These are phyloP conservation scores for Glutinoglossum americanum DNA, from an alignment of 495 filamentous ascomycete species.

Conservation along the genomic window DNA sequence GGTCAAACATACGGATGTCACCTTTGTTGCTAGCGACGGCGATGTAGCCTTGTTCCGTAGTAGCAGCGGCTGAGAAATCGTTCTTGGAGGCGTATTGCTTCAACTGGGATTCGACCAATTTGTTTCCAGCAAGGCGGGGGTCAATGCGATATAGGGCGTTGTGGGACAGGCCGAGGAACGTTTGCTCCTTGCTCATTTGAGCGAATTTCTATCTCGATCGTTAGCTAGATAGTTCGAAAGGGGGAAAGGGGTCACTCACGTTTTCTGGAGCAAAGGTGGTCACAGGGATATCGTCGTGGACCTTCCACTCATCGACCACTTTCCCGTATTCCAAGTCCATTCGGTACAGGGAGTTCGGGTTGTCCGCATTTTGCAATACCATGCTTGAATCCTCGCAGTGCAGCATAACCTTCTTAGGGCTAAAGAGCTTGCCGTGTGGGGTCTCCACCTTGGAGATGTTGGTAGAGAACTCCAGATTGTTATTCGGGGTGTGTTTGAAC, in stretches of 20 bases:
- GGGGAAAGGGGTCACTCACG: slow-evolving; percentile 17
- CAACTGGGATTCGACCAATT: slow-evolving; percentile 75
- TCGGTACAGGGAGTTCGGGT: slow-evolving; percentile 83
- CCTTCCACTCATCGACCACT: slow-evolving; percentile 98
- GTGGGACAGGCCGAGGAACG: slow-evolving; percentile 75
- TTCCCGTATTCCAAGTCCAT: slow-evolving; percentile 98
- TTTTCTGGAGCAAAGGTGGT: slow-evolving; percentile 79
- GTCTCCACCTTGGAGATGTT: slow-evolving; percentile 93
- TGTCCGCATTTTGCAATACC: slow-evolving; percentile 66
- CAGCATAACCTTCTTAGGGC: slow-evolving; percentile 93
- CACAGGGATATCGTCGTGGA: slow-evolving; percentile 93
- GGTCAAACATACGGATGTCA: slow-evolving; percentile 90
- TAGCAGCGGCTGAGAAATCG: slow-evolving; percentile 82
- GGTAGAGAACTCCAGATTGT: slow-evolving; percentile 89
- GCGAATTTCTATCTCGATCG: slow-evolving; percentile 51
- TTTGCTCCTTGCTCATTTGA: slow-evolving; percentile 89
- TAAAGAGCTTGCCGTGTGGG: slow-evolving; percentile 69
- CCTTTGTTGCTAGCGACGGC: slow-evolving; percentile 95
- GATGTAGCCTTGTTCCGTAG: slow-evolving; percentile 87
- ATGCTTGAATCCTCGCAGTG: slow-evolving; percentile 82
- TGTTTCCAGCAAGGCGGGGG: slow-evolving; percentile 73
- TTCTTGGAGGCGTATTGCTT: slow-evolving; percentile 96
- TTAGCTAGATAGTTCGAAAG: neutral
- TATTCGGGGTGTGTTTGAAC: slow-evolving; percentile 88
- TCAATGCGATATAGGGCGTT: slow-evolving; percentile 92